These are phyloP conservation scores for Prunus yedoensis DNA, from an alignment of 331 rosid genomes.

Conservation along the genomic window DNA sequence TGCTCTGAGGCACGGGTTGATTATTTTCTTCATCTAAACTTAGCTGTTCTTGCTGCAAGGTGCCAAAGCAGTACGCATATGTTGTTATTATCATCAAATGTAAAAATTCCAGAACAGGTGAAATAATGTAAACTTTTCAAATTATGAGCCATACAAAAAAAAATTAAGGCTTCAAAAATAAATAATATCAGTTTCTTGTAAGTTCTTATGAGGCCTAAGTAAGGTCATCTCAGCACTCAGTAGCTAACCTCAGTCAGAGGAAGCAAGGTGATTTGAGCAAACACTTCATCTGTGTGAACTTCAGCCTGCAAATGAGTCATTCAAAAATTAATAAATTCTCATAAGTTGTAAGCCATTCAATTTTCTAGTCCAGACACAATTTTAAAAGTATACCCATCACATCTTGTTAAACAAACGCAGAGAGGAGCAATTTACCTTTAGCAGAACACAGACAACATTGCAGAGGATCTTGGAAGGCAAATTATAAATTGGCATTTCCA, in stretches of 20 bases:
- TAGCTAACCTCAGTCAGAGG: conserved; percentile 45
- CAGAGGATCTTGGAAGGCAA: conserved; percentile 68
- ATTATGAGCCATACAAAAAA: not conserved
- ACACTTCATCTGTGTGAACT: conserved; percentile 55
- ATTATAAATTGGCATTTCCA: conserved; percentile 49
- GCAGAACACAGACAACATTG: conserved; percentile 38
- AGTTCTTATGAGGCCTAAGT: not conserved
- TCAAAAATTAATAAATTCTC: not conserved
- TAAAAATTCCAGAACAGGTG: not conserved
- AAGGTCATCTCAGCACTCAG: conserved; percentile 11
- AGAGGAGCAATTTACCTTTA: conserved; percentile 43
- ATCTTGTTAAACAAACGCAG: not conserved
- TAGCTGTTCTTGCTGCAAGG: conserved; percentile 39
- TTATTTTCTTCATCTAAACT: conserved; percentile 16
- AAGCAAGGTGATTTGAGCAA: conserved; percentile 51
- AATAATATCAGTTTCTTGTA: not conserved
- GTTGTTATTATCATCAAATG: conserved; percentile 6
- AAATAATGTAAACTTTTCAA: conserved; percentile 7
- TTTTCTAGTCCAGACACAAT: not conserved
- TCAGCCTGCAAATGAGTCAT: conserved; percentile 48
- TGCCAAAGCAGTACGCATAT: conserved; percentile 10
- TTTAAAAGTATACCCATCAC: not conserved
- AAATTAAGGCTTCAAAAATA: not conserved
- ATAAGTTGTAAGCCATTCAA: not conserved
- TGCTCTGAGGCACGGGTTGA: conserved; percentile 18